These are phyloP conservation scores for Perkinsus marinus DNA, from an alignment of 169 alveolate species.

Conservation along the genomic window DNA sequence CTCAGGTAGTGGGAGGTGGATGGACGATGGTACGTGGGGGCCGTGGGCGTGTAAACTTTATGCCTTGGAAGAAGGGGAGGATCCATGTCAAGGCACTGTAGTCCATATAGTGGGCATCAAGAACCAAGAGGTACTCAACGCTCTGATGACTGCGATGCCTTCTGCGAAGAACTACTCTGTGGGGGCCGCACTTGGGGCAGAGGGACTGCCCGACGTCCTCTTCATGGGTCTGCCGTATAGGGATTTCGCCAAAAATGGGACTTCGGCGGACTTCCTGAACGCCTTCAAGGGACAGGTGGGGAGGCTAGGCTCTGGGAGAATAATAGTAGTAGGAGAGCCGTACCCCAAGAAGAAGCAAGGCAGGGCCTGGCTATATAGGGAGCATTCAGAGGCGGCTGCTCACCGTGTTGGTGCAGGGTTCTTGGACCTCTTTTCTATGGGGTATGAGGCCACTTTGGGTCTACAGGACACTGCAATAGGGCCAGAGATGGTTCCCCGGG, in stretches of 20 bases:
- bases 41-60: not conserved
- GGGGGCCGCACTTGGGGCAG: not conserved
- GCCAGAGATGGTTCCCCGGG: not conserved
- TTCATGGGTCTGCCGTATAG: not conserved
- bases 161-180: not conserved
- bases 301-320: not conserved
- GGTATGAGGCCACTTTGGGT: not conserved
- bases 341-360: not conserved
- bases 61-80: not conserved
- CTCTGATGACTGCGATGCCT: not conserved
- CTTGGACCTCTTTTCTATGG: not conserved
- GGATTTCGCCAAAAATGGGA: not conserved
- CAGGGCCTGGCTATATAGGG: not conserved
- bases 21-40: not conserved
- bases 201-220: not conserved
- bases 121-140: not conserved
- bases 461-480: not conserved
- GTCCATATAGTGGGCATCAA: not conserved
- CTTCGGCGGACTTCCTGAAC: not conserved
- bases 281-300: not conserved
- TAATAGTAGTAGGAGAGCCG: not conserved
- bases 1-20: not conserved
- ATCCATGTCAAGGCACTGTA: not conserved
- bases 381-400: not conserved
- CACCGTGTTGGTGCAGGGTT: not conserved